These are phyloP conservation scores for Cyclotella cryptica DNA, from an alignment of 108 stramenopile genomes.

Conservation along the genomic window DNA sequence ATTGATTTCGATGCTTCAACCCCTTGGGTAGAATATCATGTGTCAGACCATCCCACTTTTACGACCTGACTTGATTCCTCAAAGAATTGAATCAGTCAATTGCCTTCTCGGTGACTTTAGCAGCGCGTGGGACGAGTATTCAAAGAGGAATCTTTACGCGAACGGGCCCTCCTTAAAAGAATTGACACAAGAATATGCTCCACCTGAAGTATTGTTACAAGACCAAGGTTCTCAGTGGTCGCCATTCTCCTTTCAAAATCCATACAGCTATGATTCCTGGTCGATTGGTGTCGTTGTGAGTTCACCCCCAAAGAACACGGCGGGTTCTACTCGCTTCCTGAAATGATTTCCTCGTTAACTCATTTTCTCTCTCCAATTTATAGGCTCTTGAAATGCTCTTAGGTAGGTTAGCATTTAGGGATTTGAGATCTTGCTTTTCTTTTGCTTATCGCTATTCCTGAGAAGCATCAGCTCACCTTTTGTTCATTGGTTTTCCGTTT, in stretches of 20 bases:
- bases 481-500: no score
- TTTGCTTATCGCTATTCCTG: no score
- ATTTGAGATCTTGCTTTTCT: no score
- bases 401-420: no score
- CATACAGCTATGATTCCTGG: conserved; percentile 86
- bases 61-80: conserved; percentile 36
- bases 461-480: no score
- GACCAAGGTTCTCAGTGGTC: conserved; percentile 45
- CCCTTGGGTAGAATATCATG: conserved; percentile 58
- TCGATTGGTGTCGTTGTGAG: conserved; percentile 85
- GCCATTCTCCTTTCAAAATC: conserved; percentile 61
- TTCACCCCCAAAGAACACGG: neutral
- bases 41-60: conserved; percentile 54
- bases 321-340: no score
- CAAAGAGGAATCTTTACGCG: conserved; percentile 65
- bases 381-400: conserved; percentile 86
- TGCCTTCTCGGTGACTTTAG: conserved; percentile 84
- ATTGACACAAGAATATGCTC: conserved; percentile 85
- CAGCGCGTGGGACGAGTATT: conserved; percentile 75
- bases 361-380: neutral
- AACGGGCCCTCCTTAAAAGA: conserved; percentile 72
- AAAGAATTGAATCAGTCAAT: conserved; percentile 34
- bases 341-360: conserved; percentile 6
- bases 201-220: conserved; percentile 74
- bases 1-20: neutral